Base-by-base conservation (phyloP, 805 yeast genomes). In the Clavispora asparagi region DNA sequence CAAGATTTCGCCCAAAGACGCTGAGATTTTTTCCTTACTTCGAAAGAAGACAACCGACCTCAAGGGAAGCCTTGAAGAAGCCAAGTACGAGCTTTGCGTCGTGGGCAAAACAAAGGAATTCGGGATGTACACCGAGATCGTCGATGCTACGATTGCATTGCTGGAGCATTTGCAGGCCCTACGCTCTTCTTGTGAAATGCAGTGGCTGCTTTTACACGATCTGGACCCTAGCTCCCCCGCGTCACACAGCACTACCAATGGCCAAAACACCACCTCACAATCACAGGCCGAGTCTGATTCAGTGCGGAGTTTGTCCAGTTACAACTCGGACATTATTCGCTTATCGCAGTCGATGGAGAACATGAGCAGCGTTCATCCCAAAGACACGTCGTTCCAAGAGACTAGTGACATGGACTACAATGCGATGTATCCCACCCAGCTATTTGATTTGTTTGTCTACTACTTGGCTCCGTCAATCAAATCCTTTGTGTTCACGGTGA, bases 401-500 rank as follows among this genome's bases (percentile, higher is more conserved):
- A 47, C 58, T 35, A 58, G 38, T 7, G 42, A 54, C 35, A 48
- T 47, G 17, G 58, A 49, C 16, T 59, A 57, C 40, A 53, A 55
- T 17, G 64, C 65, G 11, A 58, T 58, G 2, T 62, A 60, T 45
- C 55, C 72, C 1, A 58, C 59, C 14, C 80, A 82, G 56, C 65
- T 86, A 16, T 85, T 85, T 59, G 82, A 82, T 45, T 57, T 83
- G 31, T 87, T 87, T 59, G 82, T 83, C 1, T 76, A 75, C 51
- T 74, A 84, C 54, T 65, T 87, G 39, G 88, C 90, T 0, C 94
- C 95, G 0, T 82, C 91, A 0, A 72, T 84, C 60, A 79, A 79
- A 57, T 80, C 88, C 1, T 81, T 82, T 53, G 74, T 81, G 1
- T 76, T 75, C 55, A 85, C 90, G 0, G 70, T 86, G 43, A 73